Base-by-base conservation (phyloP, 2,329 filamentous ascomycete species). In the Paraconiothyrium brasiliense region DNA sequence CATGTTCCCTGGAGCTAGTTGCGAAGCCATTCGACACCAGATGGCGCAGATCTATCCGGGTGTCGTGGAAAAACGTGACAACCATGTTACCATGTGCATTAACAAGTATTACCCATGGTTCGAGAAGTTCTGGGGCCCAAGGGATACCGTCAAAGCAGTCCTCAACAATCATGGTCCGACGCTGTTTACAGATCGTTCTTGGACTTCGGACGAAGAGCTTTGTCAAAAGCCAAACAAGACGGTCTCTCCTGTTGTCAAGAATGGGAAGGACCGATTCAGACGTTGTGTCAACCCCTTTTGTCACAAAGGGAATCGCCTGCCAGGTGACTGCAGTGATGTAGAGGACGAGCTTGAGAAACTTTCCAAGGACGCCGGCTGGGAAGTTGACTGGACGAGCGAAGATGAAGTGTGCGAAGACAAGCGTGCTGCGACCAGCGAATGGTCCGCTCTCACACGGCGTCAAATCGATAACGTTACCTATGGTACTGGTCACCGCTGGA, bases 1-100 rank as follows among this genome's bases (percentile, higher is more conserved):
- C 13, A 50, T 58, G 56, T 51, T 58, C n/a, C 34, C 56, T 7
- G 56, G 56, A 8, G 24, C 24, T 27, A 48, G 46, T 30, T 58
- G 56, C 13, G 34, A 58, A 39, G 20, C 22, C 1, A 32, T 58
- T 24, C 56, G 56, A 14, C 37, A 24, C 22, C 46, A 30, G 35
- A 30, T 58, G 9, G 37, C 51, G 37, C 49, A 44, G 47, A 51
- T 58, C 14, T 51, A 41, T 32, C 56, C 56, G 16, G 56, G 34
- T 27, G 32, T 46, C 7, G 11, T 32, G 3, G 20, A 22, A 10
- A 27, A 39, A 8, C 54, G 24, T n/a, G 32, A 48, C 20, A 16
- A 44, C 24, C 46, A 48, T 24, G 22, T 30, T 14, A 30, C 46
- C n/a, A 41, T 57, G 43, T 57, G 54, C 35, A 39, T 48, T n/a